A percentile compares a stretch with the other conserved stretches of the same genome.
Conservation (phyloP, 2,329 filamentous ascomycete genomes). For the Chalara sp. region DNA sequence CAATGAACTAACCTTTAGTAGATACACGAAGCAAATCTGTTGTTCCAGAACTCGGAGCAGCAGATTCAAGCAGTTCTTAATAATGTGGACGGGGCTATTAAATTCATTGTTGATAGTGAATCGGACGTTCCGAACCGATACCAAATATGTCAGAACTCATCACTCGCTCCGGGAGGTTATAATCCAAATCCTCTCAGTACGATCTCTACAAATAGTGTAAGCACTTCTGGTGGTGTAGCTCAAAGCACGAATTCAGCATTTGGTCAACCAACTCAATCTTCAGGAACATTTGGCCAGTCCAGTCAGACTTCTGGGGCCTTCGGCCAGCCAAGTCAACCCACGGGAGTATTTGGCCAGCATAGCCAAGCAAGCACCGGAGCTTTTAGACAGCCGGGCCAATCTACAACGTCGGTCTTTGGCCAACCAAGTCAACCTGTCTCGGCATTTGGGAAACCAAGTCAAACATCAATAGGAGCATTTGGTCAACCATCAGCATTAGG, state of each 20-base stretch:
- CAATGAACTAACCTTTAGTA: slow-evolving; percentile 25
- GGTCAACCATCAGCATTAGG: slow-evolving; percentile 32
- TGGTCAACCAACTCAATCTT: slow-evolving; percentile 7
- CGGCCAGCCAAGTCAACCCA: slow-evolving; percentile 26
- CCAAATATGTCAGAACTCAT: slow-evolving; percentile 47
- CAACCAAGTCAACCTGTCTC: slow-evolving; percentile 14
- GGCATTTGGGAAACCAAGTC: slow-evolving; percentile 15
- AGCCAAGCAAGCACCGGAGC: too few relatives aligned
- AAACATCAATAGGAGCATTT: slow-evolving; percentile 25
- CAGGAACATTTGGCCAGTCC: neutral
- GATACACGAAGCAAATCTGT: slow-evolving; percentile 51
- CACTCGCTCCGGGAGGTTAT: neutral
- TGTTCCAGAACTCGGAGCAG: slow-evolving; percentile 58
- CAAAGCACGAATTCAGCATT: slow-evolving; percentile 3
- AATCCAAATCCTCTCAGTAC: slow-evolving; percentile 18
- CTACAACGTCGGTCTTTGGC: slow-evolving; percentile 4
- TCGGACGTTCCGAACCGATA: slow-evolving; percentile 70
- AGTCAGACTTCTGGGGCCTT: slow-evolving; percentile 22
- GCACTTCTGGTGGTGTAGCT: neutral
- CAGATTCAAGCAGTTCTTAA: slow-evolving; percentile 67
- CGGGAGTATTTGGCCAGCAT: slow-evolving; percentile 33
- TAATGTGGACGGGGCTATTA: slow-evolving; percentile 65
- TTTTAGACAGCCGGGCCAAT: too few relatives aligned
- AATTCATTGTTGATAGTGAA: slow-evolving; percentile 58
- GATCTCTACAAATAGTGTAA: slow-evolving; percentile 10